phyloP scores from a whole-genome alignment of 345 rosid species.

The Salix brachista region DNA sequence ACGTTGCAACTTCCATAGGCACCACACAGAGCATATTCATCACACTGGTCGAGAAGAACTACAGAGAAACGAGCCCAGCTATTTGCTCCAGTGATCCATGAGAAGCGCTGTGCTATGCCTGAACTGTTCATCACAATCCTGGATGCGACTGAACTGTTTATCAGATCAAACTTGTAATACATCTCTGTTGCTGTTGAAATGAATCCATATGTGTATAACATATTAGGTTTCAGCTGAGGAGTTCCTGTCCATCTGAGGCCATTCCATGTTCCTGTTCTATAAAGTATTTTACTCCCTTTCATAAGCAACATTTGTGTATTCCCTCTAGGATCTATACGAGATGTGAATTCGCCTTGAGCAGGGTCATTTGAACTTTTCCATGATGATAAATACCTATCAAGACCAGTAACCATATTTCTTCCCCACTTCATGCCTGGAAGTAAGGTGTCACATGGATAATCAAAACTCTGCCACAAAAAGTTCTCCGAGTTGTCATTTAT shows the following conservation, averaged over 20 bases:
- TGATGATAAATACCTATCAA: slow-evolving; percentile 17
- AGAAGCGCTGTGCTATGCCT: slow-evolving; percentile 8
- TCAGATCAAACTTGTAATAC: neutral
- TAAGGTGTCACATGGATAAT: slow-evolving; percentile 20
- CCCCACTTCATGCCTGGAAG: slow-evolving; percentile 24
- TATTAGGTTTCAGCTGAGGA: neutral
- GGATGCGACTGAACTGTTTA: slow-evolving; percentile 10
- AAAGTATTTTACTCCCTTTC: neutral
- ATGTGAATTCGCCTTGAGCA: slow-evolving; percentile 14
- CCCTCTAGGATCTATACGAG: slow-evolving; percentile 13
- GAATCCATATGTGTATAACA: slow-evolving; percentile 8
- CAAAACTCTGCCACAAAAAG: slow-evolving; percentile 36
- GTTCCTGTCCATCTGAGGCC: slow-evolving; percentile 21
- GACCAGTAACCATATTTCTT: slow-evolving; percentile 13
- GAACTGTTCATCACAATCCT: slow-evolving; percentile 10
- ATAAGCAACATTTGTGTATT: slow-evolving; percentile 1
- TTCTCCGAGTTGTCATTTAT: slow-evolving; percentile 3
- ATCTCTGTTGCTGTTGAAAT: slow-evolving; percentile 12
- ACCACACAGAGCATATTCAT: slow-evolving; percentile 5
- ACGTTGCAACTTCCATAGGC: slow-evolving; percentile 17
- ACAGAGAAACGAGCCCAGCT: slow-evolving; percentile 11
- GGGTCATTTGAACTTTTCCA: slow-evolving; percentile 22
- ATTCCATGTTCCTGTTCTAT: slow-evolving; percentile 27
- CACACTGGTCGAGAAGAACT: slow-evolving; percentile 13
- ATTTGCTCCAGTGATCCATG: slow-evolving; percentile 17